Percentiles rank a stretch among this genome's conserved stretches.
phyloP scores from a whole-genome alignment of 148 eudicot genomes.

The Camellia granthamiana region DNA sequence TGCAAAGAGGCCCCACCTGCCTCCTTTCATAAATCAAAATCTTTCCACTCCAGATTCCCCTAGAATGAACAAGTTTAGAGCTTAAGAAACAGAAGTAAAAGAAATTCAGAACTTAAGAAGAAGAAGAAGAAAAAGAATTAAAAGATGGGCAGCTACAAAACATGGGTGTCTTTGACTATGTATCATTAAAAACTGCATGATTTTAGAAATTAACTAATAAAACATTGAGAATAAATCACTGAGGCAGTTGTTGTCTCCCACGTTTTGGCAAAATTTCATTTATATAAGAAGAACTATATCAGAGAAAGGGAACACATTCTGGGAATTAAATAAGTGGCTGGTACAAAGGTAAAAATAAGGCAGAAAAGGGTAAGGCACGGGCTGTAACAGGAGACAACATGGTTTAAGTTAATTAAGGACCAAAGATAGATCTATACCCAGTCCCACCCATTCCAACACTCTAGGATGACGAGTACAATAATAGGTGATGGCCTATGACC shows the following conservation, averaged over 20 bases:
- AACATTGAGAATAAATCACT: not conserved
- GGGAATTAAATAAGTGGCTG: not conserved
- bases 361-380: not conserved
- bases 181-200: not conserved
- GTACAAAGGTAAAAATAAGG: not conserved
- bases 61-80: conserved; percentile 18
- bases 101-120: too few species aligned
- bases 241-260: not conserved
- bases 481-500: not conserved
- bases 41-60: conserved; percentile 52
- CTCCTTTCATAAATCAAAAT: conserved; percentile 65
- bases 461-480: not conserved
- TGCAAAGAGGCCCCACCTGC: conserved; percentile 51
- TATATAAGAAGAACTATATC: not conserved
- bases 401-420: not conserved
- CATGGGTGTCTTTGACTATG: not conserved
- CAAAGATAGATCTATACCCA: not conserved
- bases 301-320: not conserved
- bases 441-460: not conserved
- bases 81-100: not conserved
- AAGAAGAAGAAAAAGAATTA: too few species aligned
- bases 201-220: not conserved
- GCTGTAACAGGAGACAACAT: not conserved
- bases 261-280: not conserved
- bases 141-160: not conserved